Evolutionary conservation across 2,329 filamentous ascomycete species (phyloP).

Genomic region (Calonectria leucothoes): DNA sequence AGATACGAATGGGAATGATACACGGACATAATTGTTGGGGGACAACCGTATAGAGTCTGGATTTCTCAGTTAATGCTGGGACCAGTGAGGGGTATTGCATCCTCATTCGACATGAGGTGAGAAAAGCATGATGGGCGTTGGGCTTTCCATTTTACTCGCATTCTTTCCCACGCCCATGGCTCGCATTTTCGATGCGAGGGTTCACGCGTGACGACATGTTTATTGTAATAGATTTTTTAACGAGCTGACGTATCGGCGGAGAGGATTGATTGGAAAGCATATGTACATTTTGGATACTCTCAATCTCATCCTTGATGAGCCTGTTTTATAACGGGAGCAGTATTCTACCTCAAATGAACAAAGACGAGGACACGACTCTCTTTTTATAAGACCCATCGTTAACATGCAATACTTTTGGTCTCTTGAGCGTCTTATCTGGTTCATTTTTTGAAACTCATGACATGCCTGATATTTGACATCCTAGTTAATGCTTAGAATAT

Average conservation of each 20-base stretch:
- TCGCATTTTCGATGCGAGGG: conserved; percentile 20
- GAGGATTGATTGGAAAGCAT: conserved; percentile 10
- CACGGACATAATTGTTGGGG: conserved; percentile 23
- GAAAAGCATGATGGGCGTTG: conserved; percentile 42
- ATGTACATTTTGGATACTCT: conserved; percentile 33
- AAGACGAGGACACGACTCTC: conserved; percentile 6
- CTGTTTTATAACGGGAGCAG: not conserved
- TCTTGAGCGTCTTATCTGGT: not conserved
- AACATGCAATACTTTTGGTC: not conserved
- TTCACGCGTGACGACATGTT: conserved; percentile 34
- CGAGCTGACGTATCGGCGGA: conserved; percentile 30
- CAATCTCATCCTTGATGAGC: not conserved
- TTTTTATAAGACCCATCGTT: not conserved
- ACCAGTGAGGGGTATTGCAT: conserved; percentile 18
- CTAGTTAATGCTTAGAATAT: not conserved
- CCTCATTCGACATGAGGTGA: conserved; percentile 32
- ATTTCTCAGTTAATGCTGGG: conserved; percentile 20
- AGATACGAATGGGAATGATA: conserved; percentile 13
- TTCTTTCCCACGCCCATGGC: conserved; percentile 34
- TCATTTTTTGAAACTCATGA: not conserved
- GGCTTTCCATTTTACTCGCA: conserved; percentile 38
- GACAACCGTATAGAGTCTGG: conserved; percentile 32
- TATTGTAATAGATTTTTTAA: conserved; percentile 42
- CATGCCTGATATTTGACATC: not conserved
- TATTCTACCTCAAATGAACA: not conserved